Evolutionary conservation across 306 rosid genomes (phyloP).

Genomic region (Vachellia pachyceras): DNA sequence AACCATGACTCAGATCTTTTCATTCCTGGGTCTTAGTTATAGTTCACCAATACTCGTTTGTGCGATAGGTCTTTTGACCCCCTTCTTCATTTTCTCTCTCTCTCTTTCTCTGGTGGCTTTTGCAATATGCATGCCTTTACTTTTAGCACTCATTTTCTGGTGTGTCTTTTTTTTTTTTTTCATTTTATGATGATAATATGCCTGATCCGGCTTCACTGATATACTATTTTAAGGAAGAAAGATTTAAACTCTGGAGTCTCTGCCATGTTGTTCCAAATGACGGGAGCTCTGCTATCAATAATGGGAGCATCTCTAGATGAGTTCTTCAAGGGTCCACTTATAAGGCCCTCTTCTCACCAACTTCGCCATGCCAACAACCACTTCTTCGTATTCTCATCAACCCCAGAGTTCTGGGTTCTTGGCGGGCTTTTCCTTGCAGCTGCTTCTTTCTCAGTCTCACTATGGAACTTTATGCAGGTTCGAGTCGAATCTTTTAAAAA

Average conservation of each 20-base stretch:
- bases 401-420: constrained; percentile 68
- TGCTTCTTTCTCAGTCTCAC: constrained; percentile 61
- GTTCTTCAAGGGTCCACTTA: constrained; percentile 62
- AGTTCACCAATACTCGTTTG: constrained; percentile 83
- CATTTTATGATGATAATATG: not conserved
- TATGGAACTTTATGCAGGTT: constrained; percentile 68
- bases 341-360: constrained; percentile 54
- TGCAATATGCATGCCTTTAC: not conserved
- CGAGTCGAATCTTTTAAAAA: not conserved
- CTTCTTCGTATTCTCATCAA: constrained; percentile 59
- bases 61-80: constrained; percentile 75
- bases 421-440: constrained; percentile 74
- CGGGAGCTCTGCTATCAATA: constrained; percentile 62
- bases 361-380: constrained; percentile 45
- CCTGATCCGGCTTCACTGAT: not conserved
- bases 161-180: too few relatives aligned
- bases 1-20: constrained; percentile 66
- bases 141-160: not conserved
- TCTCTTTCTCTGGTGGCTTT: constrained; percentile 57
- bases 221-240: constrained; percentile 49
- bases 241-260: constrained; percentile 50
- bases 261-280: constrained; percentile 51
- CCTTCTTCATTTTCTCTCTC: constrained; percentile 63
- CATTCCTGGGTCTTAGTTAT: constrained; percentile 65
- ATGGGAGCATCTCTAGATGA: constrained; percentile 64